Evolutionary conservation across 2,329 filamentous ascomycete genomes (phyloP).

Genomic region (Alternaria viburni): DNA sequence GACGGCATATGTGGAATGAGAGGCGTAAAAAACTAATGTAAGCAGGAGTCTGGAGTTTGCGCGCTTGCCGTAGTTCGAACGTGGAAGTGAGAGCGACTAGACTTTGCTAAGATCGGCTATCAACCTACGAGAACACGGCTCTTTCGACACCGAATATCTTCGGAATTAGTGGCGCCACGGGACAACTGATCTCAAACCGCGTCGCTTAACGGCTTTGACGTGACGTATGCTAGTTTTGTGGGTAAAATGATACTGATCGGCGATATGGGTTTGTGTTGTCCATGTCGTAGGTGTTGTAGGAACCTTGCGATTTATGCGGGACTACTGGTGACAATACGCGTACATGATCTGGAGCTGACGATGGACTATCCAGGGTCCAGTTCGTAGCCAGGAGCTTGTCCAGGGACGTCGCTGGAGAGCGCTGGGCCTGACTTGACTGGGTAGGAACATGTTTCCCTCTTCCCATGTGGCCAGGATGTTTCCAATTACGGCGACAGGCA

Average conservation of each 20-base stretch:
- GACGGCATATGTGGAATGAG: slow-evolving; percentile 1
- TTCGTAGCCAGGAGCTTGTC: neutral
- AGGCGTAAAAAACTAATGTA: slow-evolving; percentile 1
- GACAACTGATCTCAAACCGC: neutral
- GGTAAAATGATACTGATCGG: neutral
- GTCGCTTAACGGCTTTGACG: neutral
- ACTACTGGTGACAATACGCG: neutral
- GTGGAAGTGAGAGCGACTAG: slow-evolving; percentile 4
- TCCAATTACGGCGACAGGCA: neutral
- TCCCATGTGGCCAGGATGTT: neutral
- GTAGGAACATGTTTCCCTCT: neutral
- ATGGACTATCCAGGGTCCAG: neutral
- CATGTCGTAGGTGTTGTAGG: neutral
- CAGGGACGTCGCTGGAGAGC: neutral
- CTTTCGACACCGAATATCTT: slow-evolving; percentile 3
- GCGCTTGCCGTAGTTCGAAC: slow-evolving; percentile 9
- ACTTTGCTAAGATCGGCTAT: neutral
- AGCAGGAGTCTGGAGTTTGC: neutral
- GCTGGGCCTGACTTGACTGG: neutral
- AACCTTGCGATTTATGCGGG: neutral
- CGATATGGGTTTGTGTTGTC: neutral
- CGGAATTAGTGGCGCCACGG: slow-evolving; percentile 1
- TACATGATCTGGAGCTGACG: neutral
- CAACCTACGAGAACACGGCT: neutral
- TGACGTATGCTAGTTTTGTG: neutral